A percentile compares a stretch with the other conserved stretches of the same genome.
Evolutionary conservation across 2,329 filamentous ascomycete species (phyloP).

Genomic region (Penicillium freii): DNA sequence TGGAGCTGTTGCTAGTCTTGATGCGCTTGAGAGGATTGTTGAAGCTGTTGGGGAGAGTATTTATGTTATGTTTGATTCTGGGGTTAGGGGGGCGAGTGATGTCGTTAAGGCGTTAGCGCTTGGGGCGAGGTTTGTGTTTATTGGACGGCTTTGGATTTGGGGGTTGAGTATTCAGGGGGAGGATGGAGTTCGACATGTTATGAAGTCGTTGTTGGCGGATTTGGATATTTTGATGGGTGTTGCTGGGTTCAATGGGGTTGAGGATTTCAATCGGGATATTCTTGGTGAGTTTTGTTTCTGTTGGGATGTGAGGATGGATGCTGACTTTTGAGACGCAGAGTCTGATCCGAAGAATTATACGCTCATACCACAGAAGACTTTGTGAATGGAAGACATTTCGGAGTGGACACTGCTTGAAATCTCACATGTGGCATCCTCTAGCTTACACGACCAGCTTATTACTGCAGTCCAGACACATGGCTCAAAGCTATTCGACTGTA

Average conservation of each 20-base stretch:
- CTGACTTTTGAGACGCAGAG: constrained; percentile 29
- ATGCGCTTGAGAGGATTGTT: constrained; percentile 60
- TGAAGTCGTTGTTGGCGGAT: constrained; percentile 61
- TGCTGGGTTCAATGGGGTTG: constrained; percentile 54
- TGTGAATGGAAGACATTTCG: constrained; percentile 9
- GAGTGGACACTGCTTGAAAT: background rate
- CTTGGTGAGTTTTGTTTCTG: constrained; percentile 26
- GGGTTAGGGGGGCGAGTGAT: constrained; percentile 57
- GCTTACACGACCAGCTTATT: background rate
- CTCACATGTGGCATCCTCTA: background rate
- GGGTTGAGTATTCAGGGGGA: constrained; percentile 61
- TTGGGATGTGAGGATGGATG: constrained; percentile 1
- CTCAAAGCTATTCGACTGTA: background rate
- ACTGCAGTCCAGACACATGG: background rate
- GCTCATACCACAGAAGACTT: constrained; percentile 37
- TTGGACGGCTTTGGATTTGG: constrained; percentile 62
- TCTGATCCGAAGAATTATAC: constrained; percentile 45
- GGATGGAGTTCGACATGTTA: constrained; percentile 59
- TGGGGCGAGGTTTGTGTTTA: constrained; percentile 61
- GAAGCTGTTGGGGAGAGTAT: constrained; percentile 51
- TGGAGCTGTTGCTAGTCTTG: constrained; percentile 58
- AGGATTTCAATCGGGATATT: constrained; percentile 50
- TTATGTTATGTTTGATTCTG: constrained; percentile 61
- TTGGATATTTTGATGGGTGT: constrained; percentile 63
- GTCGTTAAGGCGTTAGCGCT: constrained; percentile 61